A percentile compares a stretch with the other conserved stretches of the same genome.
Evolutionary conservation across 1,284 basidiomycete genomes (phyloP).

Genomic region (Naganishia sp.): DNA sequence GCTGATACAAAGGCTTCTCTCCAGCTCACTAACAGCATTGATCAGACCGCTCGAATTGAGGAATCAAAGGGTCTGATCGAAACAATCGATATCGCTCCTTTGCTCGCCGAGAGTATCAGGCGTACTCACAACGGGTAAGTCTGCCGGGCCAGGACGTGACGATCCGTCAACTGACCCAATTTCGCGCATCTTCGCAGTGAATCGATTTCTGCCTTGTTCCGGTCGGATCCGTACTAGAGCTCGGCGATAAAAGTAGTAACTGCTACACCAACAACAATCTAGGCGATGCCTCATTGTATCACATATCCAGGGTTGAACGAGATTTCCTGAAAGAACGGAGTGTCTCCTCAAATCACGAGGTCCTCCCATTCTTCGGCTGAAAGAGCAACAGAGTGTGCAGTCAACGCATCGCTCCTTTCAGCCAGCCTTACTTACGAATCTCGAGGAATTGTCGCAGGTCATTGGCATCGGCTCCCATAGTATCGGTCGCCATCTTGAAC

Average conservation of each 20-base stretch:
- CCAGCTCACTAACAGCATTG: conserved; percentile 76
- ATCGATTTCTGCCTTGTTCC: conserved; percentile 35
- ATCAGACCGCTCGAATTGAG: conserved; percentile 61
- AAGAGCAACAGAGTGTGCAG: background rate
- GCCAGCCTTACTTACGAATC: conserved; percentile 41
- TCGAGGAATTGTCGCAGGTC: conserved; percentile 40
- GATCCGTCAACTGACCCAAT: background rate
- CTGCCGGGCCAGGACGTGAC: background rate
- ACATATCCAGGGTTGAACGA: background rate
- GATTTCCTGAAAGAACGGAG: too few relatives aligned
- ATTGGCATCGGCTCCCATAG: conserved; percentile 36
- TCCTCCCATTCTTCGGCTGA: conserved; percentile 31
- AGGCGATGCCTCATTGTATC: conserved; percentile 1
- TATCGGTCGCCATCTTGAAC: conserved; percentile 37
- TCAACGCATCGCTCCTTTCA: background rate
- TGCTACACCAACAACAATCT: background rate
- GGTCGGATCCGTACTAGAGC: conserved; percentile 36
- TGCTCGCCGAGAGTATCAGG: conserved; percentile 93
- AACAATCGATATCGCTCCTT: conserved; percentile 79
- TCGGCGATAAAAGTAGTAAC: conserved; percentile 4
- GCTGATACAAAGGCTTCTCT: background rate
- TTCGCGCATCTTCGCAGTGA: conserved; percentile 23
- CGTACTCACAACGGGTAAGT: conserved; percentile 92
- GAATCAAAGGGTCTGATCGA: conserved; percentile 56
- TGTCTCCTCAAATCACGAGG: background rate